Conservation (phyloP, 306 rosid species). For the Glycyrrhiza uralensis region DNA sequence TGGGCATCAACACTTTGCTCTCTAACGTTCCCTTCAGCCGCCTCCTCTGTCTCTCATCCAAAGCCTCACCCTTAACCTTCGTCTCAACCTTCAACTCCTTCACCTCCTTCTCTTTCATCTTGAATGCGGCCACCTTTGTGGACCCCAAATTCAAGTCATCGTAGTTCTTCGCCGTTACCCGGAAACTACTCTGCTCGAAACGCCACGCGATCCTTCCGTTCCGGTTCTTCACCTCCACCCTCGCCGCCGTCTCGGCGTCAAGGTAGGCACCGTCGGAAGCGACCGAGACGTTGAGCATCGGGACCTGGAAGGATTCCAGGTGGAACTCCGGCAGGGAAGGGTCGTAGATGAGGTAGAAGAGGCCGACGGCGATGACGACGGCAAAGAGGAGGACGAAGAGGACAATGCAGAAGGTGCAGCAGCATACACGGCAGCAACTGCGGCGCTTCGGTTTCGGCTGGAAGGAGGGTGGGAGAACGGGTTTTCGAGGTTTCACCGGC, state of each 20-base stretch:
- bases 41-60: conserved; percentile 38
- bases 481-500: conserved; percentile 32
- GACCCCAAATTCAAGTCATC: conserved; percentile 30
- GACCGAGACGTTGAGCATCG: conserved; percentile 41
- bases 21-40: conserved; percentile 24
- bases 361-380: conserved; percentile 30
- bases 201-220: conserved; percentile 41
- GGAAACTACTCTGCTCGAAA: conserved; percentile 18
- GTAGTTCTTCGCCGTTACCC: not conserved
- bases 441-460: conserved; percentile 29
- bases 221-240: conserved; percentile 56
- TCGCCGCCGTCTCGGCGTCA: conserved; percentile 35
- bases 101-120: conserved; percentile 30
- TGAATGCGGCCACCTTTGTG: conserved; percentile 24
- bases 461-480: conserved; percentile 41
- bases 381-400: conserved; percentile 36
- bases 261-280: conserved; percentile 43
- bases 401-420: conserved; percentile 47
- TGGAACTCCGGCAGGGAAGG: conserved; percentile 60
- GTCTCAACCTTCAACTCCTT: conserved; percentile 46
- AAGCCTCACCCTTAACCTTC: conserved; percentile 21
- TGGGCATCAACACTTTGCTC: conserved; percentile 43
- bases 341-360: conserved; percentile 52
- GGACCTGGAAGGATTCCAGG: conserved; percentile 50
- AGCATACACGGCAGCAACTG: conserved; percentile 43